Evolutionary conservation across 2,329 filamentous ascomycete species (phyloP).

Genomic region (Hortaea werneckii): DNA sequence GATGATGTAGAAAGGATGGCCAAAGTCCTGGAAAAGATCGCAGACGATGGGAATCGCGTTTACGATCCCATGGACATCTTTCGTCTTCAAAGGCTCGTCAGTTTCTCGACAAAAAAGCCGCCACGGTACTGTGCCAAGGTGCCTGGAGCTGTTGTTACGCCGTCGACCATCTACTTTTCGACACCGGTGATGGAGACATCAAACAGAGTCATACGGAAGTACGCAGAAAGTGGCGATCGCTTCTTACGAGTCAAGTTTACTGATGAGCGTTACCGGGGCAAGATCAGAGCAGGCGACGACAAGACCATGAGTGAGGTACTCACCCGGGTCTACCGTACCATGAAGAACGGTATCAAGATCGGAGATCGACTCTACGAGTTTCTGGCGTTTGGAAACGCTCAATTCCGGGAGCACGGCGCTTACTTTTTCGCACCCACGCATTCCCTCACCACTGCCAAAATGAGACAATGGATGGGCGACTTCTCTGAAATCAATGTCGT

Average conservation of each 20-base stretch:
- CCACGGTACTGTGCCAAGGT: slow-evolving; percentile 66
- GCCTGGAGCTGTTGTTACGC: slow-evolving; percentile 70
- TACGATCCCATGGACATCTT: slow-evolving; percentile 68
- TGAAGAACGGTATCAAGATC: slow-evolving; percentile 70
- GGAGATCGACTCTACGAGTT: slow-evolving; percentile 79
- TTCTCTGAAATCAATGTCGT: slow-evolving; percentile 72
- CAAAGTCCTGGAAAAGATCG: slow-evolving; percentile 63
- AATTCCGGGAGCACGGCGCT: slow-evolving; percentile 81
- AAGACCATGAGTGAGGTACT: slow-evolving; percentile 46
- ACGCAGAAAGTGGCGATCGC: slow-evolving; percentile 56
- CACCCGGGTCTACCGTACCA: slow-evolving; percentile 58
- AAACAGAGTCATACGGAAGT: slow-evolving; percentile 74
- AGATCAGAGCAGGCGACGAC: slow-evolving; percentile 21
- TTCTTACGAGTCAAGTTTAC: slow-evolving; percentile 86
- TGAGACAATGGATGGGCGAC: slow-evolving; percentile 77
- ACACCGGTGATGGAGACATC: slow-evolving; percentile 76
- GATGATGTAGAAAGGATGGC: slow-evolving; percentile 44
- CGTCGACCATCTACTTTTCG: slow-evolving; percentile 68
- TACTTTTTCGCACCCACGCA: slow-evolving; percentile 79
- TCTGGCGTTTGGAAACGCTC: slow-evolving; percentile 88
- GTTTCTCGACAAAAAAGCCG: slow-evolving; percentile 13
- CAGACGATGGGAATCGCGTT: slow-evolving; percentile 51
- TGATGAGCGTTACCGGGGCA: slow-evolving; percentile 57
- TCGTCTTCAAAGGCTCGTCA: slow-evolving; percentile 31
- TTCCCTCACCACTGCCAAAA: slow-evolving; percentile 59